Base-by-base conservation (phyloP, 75 land plant species). In the Selaginella moellendorffii region DNA sequence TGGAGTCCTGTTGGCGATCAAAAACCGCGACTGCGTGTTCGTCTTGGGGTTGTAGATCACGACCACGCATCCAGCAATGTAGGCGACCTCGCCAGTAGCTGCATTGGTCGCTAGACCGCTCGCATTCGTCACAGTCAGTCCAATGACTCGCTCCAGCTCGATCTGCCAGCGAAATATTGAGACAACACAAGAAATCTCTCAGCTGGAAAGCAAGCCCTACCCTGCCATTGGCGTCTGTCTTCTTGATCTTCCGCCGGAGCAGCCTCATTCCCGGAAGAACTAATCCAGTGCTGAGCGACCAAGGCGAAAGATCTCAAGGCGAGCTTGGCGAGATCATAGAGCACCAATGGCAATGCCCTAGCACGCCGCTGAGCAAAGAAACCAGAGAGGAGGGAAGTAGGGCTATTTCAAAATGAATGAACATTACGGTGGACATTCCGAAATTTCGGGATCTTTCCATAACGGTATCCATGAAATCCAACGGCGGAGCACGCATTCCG, bases 21-120 rank as follows among this genome's bases (percentile, higher is more conserved):
- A 42, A 53, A 85, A 74, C 1, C 74, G 72, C 12, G 78, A 68
- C 62, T 78, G 85, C 26, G 54, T 36, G 36, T 75, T 69, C 31
- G 76, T 53, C 29, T 77, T 81, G 2, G 69, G 76, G 54, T 79
- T 66, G 78, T 77, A 75, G 24, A 85, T 74, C 26, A 85, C 88
- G 25, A 74, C 80, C n/a, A 85, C 82, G 56, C 83, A 83, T 1
- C 85, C 88, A 0, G 88, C 85, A 68, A 82, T 29, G 63, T 82
- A 85, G 0, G 65, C 88, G 20, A 81, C 61, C 10, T 71, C 76
- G n/a, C 74, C 73, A 20, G 71, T 75, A 18, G 69, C 31, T 26
- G 52, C 9, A 73, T 72, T 80, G 46, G 75, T 68, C 24, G 85
- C 79, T 54, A 82, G 68, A 20, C 82, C 85, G 36, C 69, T 77